phyloP scores from a whole-genome alignment of 768 basidiomycete species.

The Leccinum subtestaceum region DNA sequence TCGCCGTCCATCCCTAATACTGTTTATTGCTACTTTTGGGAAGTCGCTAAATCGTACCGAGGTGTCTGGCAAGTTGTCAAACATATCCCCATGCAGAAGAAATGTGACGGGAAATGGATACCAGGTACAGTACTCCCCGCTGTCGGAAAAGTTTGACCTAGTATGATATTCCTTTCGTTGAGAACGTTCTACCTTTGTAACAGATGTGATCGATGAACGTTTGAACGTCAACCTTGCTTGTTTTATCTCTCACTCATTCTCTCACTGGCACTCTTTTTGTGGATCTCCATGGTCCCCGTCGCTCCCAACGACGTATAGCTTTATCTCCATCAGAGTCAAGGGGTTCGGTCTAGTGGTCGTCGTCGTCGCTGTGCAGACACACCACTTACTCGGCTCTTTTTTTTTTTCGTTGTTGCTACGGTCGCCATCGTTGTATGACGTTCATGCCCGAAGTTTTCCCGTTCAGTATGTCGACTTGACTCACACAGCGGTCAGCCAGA shows the following conservation, averaged over 20 bases:
- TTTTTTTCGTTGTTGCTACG: not conserved
- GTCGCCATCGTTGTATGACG: too few relatives aligned
- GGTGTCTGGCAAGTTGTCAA: not conserved
- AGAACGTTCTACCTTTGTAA: too few relatives aligned
- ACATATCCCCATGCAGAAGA: not conserved
- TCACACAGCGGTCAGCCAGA: not conserved
- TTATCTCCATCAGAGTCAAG: too few relatives aligned
- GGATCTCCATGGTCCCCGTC: not conserved
- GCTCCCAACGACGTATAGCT: not conserved
- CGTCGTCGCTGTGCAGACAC: not conserved
- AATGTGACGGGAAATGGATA: not conserved
- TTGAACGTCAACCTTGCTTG: not conserved
- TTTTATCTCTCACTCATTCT: not conserved
- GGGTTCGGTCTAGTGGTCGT: not conserved
- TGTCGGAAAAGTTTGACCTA: too few relatives aligned
- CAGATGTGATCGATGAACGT: too few relatives aligned
- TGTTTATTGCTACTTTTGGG: not conserved
- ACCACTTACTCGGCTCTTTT: not conserved
- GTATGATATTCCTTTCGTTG: not conserved
- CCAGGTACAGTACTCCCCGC: not conserved
- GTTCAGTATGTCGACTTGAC: too few relatives aligned
- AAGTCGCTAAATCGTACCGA: not conserved
- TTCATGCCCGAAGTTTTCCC: too few relatives aligned
- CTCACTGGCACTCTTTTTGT: not conserved
- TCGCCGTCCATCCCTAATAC: not conserved